Percentiles rank a stretch among this genome's conserved stretches.
These are phyloP conservation scores for Aspergillaceae sp. DNA, from an alignment of 2,329 filamentous ascomycete genomes.

Conservation along the genomic window DNA sequence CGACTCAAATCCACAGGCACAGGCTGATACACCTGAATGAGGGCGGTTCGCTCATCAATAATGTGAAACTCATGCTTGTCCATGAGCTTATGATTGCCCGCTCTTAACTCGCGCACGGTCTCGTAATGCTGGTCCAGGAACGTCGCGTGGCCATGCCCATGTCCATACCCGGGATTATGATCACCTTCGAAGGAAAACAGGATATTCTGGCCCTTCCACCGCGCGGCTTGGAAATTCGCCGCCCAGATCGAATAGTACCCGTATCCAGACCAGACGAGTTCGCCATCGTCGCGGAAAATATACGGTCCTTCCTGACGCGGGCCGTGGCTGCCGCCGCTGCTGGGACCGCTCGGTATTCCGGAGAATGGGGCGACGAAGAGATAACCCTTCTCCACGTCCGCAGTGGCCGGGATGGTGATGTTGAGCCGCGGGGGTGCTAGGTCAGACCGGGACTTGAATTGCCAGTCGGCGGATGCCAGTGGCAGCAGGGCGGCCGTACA, in stretches of 20 bases:
- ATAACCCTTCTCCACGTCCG: constrained; percentile 28
- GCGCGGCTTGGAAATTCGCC: constrained; percentile 43
- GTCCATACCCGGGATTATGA: constrained; percentile 44
- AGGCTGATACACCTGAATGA: constrained; percentile 49
- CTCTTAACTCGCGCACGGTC: constrained; percentile 45
- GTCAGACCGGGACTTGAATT: constrained; percentile 42
- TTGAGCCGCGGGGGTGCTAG: constrained; percentile 37
- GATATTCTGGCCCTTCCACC: constrained; percentile 45
- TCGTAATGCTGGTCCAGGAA: constrained; percentile 49
- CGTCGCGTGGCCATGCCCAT: constrained; percentile 47
- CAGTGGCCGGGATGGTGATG: constrained; percentile 31
- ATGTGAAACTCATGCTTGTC: constrained; percentile 51
- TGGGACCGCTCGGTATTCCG: constrained; percentile 13
- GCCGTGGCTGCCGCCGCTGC: constrained; percentile 11
- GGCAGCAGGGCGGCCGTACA: constrained; percentile 7
- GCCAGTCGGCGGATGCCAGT: constrained; percentile 35
- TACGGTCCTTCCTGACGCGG: constrained; percentile 48
- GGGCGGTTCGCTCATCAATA: constrained; percentile 44
- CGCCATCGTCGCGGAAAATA: constrained; percentile 48
- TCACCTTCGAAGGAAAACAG: constrained; percentile 49
- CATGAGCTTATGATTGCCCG: constrained; percentile 39
- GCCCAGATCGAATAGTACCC: constrained; percentile 46
- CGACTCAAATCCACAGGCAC: constrained; percentile 37
- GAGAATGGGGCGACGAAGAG: constrained; percentile 33
- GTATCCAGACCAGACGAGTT: constrained; percentile 51